Evolutionary conservation across 768 basidiomycete genomes (phyloP).

Genomic region (Tulasnella sp.): DNA sequence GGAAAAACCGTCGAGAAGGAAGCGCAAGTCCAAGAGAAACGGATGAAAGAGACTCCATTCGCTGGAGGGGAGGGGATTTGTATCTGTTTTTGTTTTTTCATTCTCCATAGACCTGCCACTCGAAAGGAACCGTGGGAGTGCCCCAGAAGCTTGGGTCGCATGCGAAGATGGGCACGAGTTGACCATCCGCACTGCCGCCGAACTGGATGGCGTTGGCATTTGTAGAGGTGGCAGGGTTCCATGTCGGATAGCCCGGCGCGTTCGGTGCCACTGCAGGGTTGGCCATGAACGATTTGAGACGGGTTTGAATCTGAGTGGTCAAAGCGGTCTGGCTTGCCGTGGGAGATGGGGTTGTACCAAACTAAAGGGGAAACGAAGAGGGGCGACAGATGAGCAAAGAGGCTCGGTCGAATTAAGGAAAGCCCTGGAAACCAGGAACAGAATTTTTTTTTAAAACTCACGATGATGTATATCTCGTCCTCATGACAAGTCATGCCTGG

Average conservation of each 20-base stretch:
- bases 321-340: slow-evolving; percentile 46
- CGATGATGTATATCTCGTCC: slow-evolving; percentile 72
- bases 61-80: neutral
- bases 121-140: slow-evolving; percentile 40
- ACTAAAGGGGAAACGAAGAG: slow-evolving; percentile 22
- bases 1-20: no score
- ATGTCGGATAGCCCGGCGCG: slow-evolving; percentile 32
- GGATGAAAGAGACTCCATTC: no score
- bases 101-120: slow-evolving; percentile 50
- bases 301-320: slow-evolving; percentile 52
- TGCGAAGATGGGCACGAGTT: slow-evolving; percentile 38
- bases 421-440: no score
- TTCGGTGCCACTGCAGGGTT: slow-evolving; percentile 51
- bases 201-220: slow-evolving; percentile 49
- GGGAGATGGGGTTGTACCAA: slow-evolving; percentile 48
- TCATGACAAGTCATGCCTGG: slow-evolving; percentile 59
- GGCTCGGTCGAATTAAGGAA: no score
- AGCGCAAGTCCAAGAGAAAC: no score
- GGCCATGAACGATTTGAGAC: slow-evolving; percentile 54
- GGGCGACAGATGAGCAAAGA: slow-evolving; percentile 5
- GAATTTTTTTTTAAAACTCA: slow-evolving; percentile 27
- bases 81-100: no score
- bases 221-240: slow-evolving; percentile 42
- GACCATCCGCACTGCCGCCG: slow-evolving; percentile 39
- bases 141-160: slow-evolving; percentile 66